These are phyloP conservation scores for Globisporangium orthogonon DNA, from an alignment of 352 stramenopile species.

Conservation along the genomic window DNA sequence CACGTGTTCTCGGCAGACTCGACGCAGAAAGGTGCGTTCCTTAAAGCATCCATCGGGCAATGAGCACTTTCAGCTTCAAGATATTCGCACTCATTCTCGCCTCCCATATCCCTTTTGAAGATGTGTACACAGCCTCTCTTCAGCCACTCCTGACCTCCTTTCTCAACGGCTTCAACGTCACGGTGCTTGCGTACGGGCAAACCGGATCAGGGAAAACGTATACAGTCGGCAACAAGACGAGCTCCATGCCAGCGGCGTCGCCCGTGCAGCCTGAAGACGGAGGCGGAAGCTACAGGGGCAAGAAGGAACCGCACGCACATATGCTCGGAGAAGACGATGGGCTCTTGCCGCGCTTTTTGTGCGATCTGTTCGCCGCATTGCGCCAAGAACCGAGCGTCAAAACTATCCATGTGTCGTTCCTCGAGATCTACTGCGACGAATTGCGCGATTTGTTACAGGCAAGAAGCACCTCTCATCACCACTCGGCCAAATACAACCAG, in stretches of 20 bases:
- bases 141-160: slow-evolving; percentile 41
- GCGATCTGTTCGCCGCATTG: slow-evolving; percentile 35
- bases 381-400: slow-evolving; percentile 31
- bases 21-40: slow-evolving; percentile 28
- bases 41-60: background rate
- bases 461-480: background rate
- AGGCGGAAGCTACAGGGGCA: background rate
- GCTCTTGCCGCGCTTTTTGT: slow-evolving; percentile 44
- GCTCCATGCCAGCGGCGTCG: slow-evolving; percentile 7
- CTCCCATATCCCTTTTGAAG: slow-evolving; percentile 3
- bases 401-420: slow-evolving; percentile 40
- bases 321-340: slow-evolving; percentile 24
- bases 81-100: background rate
- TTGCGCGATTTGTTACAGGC: slow-evolving; percentile 87
- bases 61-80: background rate
- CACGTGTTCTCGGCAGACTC: slow-evolving; percentile 40
- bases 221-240: slow-evolving; percentile 39
- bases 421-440: slow-evolving; percentile 94
- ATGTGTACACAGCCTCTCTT: slow-evolving; percentile 31
- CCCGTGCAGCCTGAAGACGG: slow-evolving; percentile 4
- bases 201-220: slow-evolving; percentile 54
- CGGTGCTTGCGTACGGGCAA: slow-evolving; percentile 52
- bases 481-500: slow-evolving; percentile 9
- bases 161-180: slow-evolving; percentile 56
- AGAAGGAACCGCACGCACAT: slow-evolving; percentile 2